Evolutionary conservation across 257 asterid species (phyloP), one percentile per base, ranked within the genome.

Genomic region (Nicotiana paniculata): DNA sequence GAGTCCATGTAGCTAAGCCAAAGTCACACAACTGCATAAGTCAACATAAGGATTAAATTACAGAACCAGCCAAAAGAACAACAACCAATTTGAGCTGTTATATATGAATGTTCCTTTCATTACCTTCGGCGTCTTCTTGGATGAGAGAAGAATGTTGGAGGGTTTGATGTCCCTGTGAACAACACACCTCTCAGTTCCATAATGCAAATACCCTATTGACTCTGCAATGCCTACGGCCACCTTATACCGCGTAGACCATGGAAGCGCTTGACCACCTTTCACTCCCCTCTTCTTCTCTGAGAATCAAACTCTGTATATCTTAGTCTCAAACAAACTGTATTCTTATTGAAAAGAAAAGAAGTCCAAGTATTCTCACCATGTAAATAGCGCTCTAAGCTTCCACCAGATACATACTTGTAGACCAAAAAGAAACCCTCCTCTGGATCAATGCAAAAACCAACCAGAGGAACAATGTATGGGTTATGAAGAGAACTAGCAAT

Each of bases 91-190:
- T 24, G 12, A 66, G 43, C 54, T 21, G 61, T 81, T 74, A 82
- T 82, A 58, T 26, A 81, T 18, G 51, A 72, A 62, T 35, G 58
- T 37, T 77, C 61, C 18, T 55, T 35, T 57, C 64, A 82, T 32
- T 67, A 91, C 98, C 95, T 90, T 95, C 11, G 98, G 92, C 58
- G 82, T 87, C 85, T 86, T 90, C 85, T 77, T 92, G 83, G 98
- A 95, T 80, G 98, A 89, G 61, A 95, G 89, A 77, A 95, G 97
- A 89, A 95, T 92, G 89, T 95, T 95, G 55, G 98, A 95, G 64
- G 98, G 98, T 87, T 95, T 95, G 85, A 95, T 95, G 80, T 95
- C 98, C 82, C 98, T 89, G 54, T 94, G 98, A 88, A 94, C 97
- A 85, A 94, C 90, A 84, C 98, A 95, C 85, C 97, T 93, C 62